phyloP scores from a whole-genome alignment of 257 asterid genomes.

The Lithospermum erythrorhizon region DNA sequence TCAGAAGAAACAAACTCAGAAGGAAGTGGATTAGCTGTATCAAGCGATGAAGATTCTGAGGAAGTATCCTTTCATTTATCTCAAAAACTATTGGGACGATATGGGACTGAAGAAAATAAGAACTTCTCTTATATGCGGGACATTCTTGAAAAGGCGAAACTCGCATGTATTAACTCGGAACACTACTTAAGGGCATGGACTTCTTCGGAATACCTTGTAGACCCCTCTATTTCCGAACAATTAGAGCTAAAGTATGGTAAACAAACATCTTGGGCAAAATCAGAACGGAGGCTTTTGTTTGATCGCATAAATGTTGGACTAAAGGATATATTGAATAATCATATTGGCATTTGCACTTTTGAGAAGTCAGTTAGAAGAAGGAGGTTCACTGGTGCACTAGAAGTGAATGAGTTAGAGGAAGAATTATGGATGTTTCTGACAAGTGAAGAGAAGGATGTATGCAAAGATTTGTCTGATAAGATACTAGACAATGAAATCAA shows the following conservation, averaged over 20 bases:
- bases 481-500: constrained; percentile 25
- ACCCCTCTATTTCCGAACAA: constrained; percentile 35
- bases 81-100: constrained; percentile 27
- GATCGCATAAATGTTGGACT: constrained; percentile 51
- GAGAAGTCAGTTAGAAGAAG: constrained; percentile 14
- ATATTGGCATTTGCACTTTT: constrained; percentile 4
- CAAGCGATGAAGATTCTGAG: constrained; percentile 44
- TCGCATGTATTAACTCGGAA: constrained; percentile 22
- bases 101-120: constrained; percentile 36
- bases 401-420: constrained; percentile 52
- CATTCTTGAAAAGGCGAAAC: constrained; percentile 53
- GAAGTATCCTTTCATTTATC: constrained; percentile 18
- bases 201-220: constrained; percentile 38
- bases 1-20: constrained; percentile 45
- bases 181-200: constrained; percentile 29
- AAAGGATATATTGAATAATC: constrained; percentile 23
- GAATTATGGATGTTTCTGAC: constrained; percentile 51
- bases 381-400: constrained; percentile 18
- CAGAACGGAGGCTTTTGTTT: constrained; percentile 54
- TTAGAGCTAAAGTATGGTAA: constrained; percentile 62
- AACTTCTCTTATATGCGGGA: constrained; percentile 65
- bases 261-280: constrained; percentile 49
- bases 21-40: constrained; percentile 47
- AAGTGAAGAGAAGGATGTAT: constrained; percentile 31
- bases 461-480: constrained; percentile 23